These are phyloP conservation scores for Medicago arabica DNA, from an alignment of 306 rosid species.

Conservation along the genomic window DNA sequence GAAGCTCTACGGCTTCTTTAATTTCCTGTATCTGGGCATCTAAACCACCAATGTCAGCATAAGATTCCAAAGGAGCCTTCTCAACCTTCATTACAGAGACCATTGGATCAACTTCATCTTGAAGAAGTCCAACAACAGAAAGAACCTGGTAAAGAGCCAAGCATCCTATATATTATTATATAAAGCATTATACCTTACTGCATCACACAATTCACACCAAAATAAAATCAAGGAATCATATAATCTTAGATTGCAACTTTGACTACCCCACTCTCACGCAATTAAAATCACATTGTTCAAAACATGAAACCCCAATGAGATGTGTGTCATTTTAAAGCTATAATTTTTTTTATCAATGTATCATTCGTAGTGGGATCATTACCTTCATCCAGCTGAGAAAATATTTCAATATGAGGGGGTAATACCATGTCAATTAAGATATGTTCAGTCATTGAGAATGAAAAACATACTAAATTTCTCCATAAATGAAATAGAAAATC, in stretches of 20 bases:
- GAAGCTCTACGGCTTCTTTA: conserved; percentile 99
- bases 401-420: background rate
- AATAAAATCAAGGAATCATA: background rate
- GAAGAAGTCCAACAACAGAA: conserved; percentile 98
- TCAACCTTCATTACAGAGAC: conserved; percentile 82
- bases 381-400: background rate
- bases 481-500: background rate
- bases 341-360: background rate
- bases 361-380: background rate
- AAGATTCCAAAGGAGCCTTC: conserved; percentile 97
- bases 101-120: conserved; percentile 99
- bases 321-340: background rate
- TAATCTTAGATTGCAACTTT: background rate
- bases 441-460: background rate
- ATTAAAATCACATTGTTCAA: background rate
- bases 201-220: conserved; percentile 21
- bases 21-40: conserved; percentile 99
- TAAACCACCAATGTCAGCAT: conserved; percentile 97
- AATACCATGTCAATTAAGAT: background rate
- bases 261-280: background rate
- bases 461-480: background rate
- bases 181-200: background rate
- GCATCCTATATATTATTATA: background rate
- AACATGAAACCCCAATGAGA: background rate
- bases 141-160: conserved; percentile 66